These are phyloP conservation scores for Erythrophleum fordii DNA, from an alignment of 306 rosid genomes.

Conservation along the genomic window DNA sequence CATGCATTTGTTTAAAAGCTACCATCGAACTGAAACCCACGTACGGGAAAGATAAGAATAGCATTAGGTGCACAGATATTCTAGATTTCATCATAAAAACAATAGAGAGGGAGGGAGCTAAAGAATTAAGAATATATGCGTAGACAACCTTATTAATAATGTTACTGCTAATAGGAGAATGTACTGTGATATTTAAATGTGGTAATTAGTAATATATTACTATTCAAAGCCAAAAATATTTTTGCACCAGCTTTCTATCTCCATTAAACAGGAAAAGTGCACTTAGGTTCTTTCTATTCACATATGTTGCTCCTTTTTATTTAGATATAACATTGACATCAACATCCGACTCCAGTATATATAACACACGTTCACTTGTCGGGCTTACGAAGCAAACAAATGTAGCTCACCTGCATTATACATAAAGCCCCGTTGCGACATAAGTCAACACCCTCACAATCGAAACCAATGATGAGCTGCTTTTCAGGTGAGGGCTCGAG, in stretches of 20 bases:
- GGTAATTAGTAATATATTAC: neutral
- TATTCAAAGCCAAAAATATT: neutral
- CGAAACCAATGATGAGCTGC: conserved; percentile 65
- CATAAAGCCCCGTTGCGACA: conserved; percentile 77
- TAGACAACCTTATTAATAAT: neutral
- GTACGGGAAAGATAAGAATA: too few species aligned
- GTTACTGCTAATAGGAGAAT: neutral
- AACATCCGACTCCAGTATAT: neutral
- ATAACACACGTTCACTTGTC: neutral
- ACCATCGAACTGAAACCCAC: too few species aligned
- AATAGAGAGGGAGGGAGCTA: neutral
- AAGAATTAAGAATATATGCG: neutral
- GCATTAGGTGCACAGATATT: too few species aligned
- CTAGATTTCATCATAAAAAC: neutral
- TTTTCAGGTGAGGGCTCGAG: conserved; percentile 61
- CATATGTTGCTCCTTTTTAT: neutral
- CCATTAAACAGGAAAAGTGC: neutral
- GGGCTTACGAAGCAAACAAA: neutral
- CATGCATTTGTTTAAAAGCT: too few species aligned
- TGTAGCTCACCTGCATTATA: conserved; percentile 66
- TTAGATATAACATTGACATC: neutral
- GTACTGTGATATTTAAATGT: neutral
- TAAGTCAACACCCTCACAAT: conserved; percentile 76
- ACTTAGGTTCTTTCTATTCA: neutral
- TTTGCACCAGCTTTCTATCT: neutral